A percentile compares a stretch with the other conserved stretches of the same genome.
Conservation (phyloP, 768 basidiomycete genomes). For the Russula emetica region DNA sequence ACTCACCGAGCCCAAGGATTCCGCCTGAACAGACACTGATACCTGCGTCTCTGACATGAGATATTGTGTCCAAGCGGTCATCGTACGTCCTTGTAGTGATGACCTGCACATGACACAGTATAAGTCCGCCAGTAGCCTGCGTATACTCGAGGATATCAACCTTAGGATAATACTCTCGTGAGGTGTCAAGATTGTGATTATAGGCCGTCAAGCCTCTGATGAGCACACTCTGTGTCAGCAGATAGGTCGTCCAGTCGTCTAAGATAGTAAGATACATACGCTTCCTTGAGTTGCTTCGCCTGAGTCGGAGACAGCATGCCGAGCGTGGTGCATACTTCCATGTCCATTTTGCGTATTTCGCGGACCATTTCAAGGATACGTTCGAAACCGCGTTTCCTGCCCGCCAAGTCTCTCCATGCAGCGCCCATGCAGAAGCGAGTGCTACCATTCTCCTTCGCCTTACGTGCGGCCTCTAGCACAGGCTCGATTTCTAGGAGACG, state of each 20-base stretch:
- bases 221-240: neutral
- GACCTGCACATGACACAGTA: slow-evolving; percentile 44
- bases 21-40: slow-evolving; percentile 98
- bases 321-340: slow-evolving; percentile 99
- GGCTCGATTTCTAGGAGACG: slow-evolving; percentile 85
- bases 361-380: slow-evolving; percentile 89
- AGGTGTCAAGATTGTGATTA: slow-evolving; percentile 98
- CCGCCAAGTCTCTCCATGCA: slow-evolving; percentile 93
- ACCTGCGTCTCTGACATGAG: slow-evolving; percentile 87
- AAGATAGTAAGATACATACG: slow-evolving; percentile 46
- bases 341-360: slow-evolving; percentile 88
- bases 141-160: slow-evolving; percentile 39
- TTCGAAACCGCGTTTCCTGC: slow-evolving; percentile 91
- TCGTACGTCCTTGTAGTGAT: slow-evolving; percentile 95
- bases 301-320: slow-evolving; percentile 96
- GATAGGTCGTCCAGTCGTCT: neutral
- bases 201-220: slow-evolving; percentile 88
- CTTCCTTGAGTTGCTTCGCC: slow-evolving; percentile 86
- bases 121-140: slow-evolving; percentile 1
- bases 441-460: slow-evolving; percentile 94
- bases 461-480: slow-evolving; percentile 86
- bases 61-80: slow-evolving; percentile 85
- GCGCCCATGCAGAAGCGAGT: slow-evolving; percentile 99
- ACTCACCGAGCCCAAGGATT: slow-evolving; percentile 90
- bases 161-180: slow-evolving; percentile 92